Base-by-base conservation (phyloP, 371 early-diverging fungal genomes). In the Mortierella sp. region DNA sequence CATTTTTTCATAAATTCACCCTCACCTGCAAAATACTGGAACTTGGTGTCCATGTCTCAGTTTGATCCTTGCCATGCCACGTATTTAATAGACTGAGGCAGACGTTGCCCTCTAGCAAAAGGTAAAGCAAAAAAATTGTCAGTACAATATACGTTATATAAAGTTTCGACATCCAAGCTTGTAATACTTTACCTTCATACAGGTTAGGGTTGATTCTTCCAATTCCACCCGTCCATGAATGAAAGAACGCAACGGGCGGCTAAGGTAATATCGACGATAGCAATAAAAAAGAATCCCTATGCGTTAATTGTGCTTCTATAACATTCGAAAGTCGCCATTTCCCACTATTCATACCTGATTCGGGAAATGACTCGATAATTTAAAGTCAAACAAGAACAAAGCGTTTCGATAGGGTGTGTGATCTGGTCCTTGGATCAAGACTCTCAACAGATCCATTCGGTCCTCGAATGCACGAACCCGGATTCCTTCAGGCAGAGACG, bases 161-260 rank as follows among this genome's bases (percentile, higher is more conserved):
- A 24, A 24, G 28, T 14, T 20, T 55, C 28, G 10, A 9, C 30
- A 55, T 28, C 18, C 55, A 55, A 55, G 24, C 18, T 51, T 18
- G n/a, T n/a, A n/a, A n/a, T n/a, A 51, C 22, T 51, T 26, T 68
- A 75, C 81, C 86, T 72, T 88, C 88, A 62, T 88, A 88, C 18
- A 89, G 57, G 72, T 88, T 88, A 16, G 89, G 89, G 64, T 88
- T 88, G 58, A 87, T 78, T 59, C 86, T 77, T 37, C 88, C 88
- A 40, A 87, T 66, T 1, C 87, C 86, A 22, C 77, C 84, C 3
- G 87, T 88, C 86, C 86, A 88, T 0, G 86, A 85, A 72, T 88
- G 87, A 64, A 87, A 88, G 72, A 66, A 85, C 3, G 86, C 87
- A 16, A 61, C 40, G 11, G 87, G 87, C 6, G 87, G 86, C 72